These are phyloP conservation scores for Arctium minus DNA, from an alignment of 129 eudicot genomes.

Conservation along the genomic window DNA sequence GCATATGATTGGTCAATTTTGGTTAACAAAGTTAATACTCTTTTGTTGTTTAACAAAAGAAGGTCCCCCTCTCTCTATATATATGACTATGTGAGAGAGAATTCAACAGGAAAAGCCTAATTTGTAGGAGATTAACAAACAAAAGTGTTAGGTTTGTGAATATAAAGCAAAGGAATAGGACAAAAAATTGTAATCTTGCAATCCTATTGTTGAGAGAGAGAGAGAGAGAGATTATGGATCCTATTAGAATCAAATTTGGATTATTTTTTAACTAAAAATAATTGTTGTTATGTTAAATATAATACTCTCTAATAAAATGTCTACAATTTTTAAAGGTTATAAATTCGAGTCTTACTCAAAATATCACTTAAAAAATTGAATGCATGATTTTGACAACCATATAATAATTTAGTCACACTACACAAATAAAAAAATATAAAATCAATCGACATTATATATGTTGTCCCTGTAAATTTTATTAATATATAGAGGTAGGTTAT, in stretches of 20 bases:
- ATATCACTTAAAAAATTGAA: neutral
- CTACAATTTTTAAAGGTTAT: neutral
- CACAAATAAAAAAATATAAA: neutral
- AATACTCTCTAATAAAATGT: neutral
- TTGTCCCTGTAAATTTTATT: neutral
- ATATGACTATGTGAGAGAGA: neutral
- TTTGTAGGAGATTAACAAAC: constrained; percentile 10
- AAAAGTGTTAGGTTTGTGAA: constrained; percentile 12
- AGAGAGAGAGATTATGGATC: neutral
- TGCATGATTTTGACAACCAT: neutral
- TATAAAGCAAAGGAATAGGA: neutral
- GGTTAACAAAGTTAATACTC: no score
- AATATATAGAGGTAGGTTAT: no score
- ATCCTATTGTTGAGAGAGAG: neutral
- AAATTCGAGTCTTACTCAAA: neutral
- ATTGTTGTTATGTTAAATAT: no score
- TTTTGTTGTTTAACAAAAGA: no score
- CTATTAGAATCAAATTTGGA: neutral
- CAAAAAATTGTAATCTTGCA: neutral
- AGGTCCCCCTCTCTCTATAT: no score
- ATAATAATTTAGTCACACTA: neutral
- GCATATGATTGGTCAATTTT: no score
- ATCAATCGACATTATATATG: neutral
- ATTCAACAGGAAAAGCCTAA: neutral
- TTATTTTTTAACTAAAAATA: neutral